These are phyloP conservation scores for Blumeriella jaapii DNA, from an alignment of 2,329 filamentous ascomycete species.

Conservation along the genomic window DNA sequence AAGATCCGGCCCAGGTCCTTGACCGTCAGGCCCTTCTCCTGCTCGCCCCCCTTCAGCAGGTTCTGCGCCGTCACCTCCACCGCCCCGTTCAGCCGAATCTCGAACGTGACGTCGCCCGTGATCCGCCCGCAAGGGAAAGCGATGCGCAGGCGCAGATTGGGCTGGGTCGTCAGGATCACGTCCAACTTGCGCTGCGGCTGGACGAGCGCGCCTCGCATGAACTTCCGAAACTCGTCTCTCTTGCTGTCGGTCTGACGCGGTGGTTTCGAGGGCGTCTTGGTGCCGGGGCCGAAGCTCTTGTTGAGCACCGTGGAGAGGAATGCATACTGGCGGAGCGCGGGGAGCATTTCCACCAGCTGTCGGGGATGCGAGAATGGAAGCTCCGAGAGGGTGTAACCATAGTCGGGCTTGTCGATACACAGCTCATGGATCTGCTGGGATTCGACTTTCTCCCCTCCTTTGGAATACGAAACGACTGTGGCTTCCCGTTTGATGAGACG, in stretches of 20 bases:
- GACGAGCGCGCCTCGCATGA: slow-evolving; percentile 18
- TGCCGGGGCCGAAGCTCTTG: slow-evolving; percentile 41
- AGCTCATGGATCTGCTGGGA: slow-evolving; percentile 46
- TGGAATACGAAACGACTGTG: slow-evolving; percentile 32
- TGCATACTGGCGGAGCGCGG: slow-evolving; percentile 63
- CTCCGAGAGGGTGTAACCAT: slow-evolving; percentile 52
- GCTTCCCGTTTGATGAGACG: slow-evolving; percentile 42
- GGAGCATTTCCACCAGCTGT: slow-evolving; percentile 64
- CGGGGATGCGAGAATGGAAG: slow-evolving; percentile 69
- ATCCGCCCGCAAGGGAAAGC: slow-evolving; percentile 15
- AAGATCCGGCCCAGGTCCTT: slow-evolving; percentile 33
- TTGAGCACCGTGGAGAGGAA: slow-evolving; percentile 54
- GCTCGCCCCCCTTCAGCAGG: slow-evolving; percentile 15
- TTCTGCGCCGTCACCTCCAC: slow-evolving; percentile 25
- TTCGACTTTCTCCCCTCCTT: slow-evolving; percentile 17
- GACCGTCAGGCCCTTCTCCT: slow-evolving; percentile 13
- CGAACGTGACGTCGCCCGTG: slow-evolving; percentile 25
- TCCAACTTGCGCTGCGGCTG: slow-evolving; percentile 15
- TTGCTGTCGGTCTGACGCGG: slow-evolving; percentile 14
- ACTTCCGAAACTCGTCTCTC: slow-evolving; percentile 21
- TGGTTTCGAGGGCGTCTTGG: slow-evolving; percentile 5
- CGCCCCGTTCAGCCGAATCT: slow-evolving; percentile 22
- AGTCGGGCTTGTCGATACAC: slow-evolving; percentile 62
- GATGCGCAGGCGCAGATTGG: slow-evolving; percentile 20
- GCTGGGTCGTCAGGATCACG: slow-evolving; percentile 23